A percentile compares a stretch with the other conserved stretches of the same genome.
These are phyloP conservation scores for Ogataea trehaloabstinens DNA, from an alignment of 805 yeast genomes.

Conservation along the genomic window DNA sequence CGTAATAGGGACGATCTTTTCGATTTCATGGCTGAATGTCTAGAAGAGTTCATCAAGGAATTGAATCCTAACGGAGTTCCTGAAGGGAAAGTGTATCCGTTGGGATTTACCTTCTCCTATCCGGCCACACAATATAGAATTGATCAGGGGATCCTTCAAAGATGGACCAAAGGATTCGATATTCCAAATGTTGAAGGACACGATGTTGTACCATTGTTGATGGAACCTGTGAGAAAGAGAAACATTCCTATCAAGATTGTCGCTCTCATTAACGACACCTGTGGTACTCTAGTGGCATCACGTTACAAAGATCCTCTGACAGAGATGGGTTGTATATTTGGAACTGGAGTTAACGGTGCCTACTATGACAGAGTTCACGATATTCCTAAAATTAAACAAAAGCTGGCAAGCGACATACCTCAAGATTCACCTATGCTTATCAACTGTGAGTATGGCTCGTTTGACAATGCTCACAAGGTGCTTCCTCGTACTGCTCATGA, in stretches of 20 bases:
- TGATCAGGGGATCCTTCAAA: constrained; percentile 83
- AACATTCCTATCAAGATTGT: constrained; percentile 83
- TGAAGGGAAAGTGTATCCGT: constrained; percentile 55
- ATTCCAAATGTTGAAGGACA: constrained; percentile 93
- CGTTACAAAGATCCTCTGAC: constrained; percentile 88
- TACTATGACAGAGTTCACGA: constrained; percentile 77
- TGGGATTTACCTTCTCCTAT: constrained; percentile 96
- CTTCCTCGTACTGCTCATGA: constrained; percentile 93
- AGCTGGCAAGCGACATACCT: constrained; percentile 62
- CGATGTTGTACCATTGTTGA: constrained; percentile 91
- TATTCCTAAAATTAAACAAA: constrained; percentile 84
- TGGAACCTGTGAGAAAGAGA: constrained; percentile 63
- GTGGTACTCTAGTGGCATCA: constrained; percentile 96
- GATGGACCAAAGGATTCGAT: constrained; percentile 99
- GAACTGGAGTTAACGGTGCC: constrained; percentile 98
- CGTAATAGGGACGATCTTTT: constrained; percentile 70
- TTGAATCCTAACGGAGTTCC: constrained; percentile 68
- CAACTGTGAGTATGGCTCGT: constrained; percentile 98
- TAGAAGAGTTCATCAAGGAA: constrained; percentile 67
- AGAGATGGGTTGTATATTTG: constrained; percentile 95
- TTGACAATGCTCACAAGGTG: constrained; percentile 84
- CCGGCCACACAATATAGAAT: constrained; percentile 84
- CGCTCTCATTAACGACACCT: constrained; percentile 94
- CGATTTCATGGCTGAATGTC: constrained; percentile 83
- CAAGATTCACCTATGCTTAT: constrained; percentile 83